Conservation (phyloP, 78 protist genomes). For the Acrasis kona region DNA sequence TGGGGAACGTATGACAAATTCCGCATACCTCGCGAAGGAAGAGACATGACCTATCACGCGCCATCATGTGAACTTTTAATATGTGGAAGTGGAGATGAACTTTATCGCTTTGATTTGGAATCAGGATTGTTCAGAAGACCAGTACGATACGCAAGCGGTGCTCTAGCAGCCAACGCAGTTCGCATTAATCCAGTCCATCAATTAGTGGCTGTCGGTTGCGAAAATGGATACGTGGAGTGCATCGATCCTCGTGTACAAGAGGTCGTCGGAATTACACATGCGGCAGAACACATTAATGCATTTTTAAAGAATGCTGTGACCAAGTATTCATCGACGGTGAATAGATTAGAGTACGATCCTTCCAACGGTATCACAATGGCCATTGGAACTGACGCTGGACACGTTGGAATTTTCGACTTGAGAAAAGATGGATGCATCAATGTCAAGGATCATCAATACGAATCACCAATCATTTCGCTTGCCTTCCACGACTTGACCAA, state of each 20-base stretch:
- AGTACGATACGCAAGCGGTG: background rate
- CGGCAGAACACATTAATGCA: background rate
- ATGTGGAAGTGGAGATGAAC: conserved; percentile 7
- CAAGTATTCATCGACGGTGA: background rate
- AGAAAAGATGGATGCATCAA: conserved; percentile 54
- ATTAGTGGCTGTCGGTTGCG: conserved; percentile 40
- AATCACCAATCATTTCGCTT: conserved; percentile 38
- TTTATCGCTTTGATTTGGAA: conserved; percentile 15
- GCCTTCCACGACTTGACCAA: background rate
- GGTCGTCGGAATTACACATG: background rate
- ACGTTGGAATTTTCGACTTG: conserved; percentile 72
- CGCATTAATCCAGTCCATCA: conserved; percentile 19
- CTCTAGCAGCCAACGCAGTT: background rate
- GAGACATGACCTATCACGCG: conserved; percentile 76
- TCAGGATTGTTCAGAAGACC: background rate
- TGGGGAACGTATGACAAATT: conserved; percentile 63
- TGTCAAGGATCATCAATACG: conserved; percentile 81
- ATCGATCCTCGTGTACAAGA: conserved; percentile 22
- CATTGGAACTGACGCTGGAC: conserved; percentile 75
- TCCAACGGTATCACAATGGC: conserved; percentile 59
- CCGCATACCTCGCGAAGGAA: conserved; percentile 75
- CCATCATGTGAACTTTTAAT: conserved; percentile 48
- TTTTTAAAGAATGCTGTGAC: no score
- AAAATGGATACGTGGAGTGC: conserved; percentile 25
- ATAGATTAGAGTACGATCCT: conserved; percentile 29